A percentile compares a stretch with the other conserved stretches of the same genome.
phyloP scores from a whole-genome alignment of 73 alveolate genomes.

The Diophrys sp. region DNA sequence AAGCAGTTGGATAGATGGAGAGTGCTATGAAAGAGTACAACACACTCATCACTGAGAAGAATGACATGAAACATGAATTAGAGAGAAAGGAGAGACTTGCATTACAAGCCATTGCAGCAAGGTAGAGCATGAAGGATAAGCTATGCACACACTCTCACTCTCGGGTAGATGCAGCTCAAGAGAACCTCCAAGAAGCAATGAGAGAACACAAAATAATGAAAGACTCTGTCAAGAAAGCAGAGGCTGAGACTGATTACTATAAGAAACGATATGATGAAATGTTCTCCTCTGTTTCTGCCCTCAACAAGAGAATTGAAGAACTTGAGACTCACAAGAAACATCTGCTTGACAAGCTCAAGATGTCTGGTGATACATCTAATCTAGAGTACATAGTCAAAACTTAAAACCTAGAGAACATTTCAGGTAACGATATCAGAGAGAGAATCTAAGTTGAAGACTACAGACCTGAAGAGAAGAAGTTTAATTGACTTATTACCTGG shows the following conservation, averaged over 20 bases:
- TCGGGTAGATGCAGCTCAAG: constrained; percentile 46
- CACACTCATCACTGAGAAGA: constrained; percentile 40
- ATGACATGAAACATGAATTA: constrained; percentile 54
- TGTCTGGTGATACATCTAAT: constrained; percentile 52
- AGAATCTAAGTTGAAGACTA: constrained; percentile 54
- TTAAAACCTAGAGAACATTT: constrained; percentile 45
- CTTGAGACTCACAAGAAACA: constrained; percentile 68
- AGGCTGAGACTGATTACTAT: constrained; percentile 52
- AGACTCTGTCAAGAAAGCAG: constrained; percentile 39
- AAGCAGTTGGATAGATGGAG: constrained; percentile 60
- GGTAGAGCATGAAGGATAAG: constrained; percentile 60
- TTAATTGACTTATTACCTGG: no score
- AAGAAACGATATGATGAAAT: constrained; percentile 72
- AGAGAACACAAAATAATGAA: constrained; percentile 22
- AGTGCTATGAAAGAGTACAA: constrained; percentile 45
- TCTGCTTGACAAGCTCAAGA: constrained; percentile 55
- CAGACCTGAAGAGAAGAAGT: constrained; percentile 47
- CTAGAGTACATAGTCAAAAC: constrained; percentile 62
- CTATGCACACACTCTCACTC: no score
- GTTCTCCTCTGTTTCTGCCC: constrained; percentile 58
- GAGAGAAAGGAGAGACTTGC: constrained; percentile 72
- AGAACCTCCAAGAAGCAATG: constrained; percentile 44
- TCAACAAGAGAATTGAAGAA: constrained; percentile 68
- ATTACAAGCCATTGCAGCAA: constrained; percentile 72
- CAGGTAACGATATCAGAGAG: constrained; percentile 35